These are phyloP conservation scores for Isabelozyma gotoi DNA, from an alignment of 805 yeast species.

Conservation along the genomic window DNA sequence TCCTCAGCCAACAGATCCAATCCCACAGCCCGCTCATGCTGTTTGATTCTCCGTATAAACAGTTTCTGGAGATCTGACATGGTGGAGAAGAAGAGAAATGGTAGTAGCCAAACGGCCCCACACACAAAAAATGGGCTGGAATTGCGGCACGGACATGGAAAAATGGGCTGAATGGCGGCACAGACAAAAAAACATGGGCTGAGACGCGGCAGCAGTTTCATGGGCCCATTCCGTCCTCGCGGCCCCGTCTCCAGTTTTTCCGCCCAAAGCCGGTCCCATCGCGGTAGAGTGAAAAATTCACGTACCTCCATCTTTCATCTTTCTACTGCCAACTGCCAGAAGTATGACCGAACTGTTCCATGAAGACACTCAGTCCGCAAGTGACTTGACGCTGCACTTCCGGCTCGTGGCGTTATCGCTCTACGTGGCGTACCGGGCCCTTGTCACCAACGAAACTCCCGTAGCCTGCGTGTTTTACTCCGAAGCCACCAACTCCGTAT, in stretches of 20 bases:
- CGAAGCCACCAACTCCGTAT: conserved; percentile 41
- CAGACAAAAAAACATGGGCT: no score
- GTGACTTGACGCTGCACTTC: conserved; percentile 20
- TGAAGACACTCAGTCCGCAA: not conserved
- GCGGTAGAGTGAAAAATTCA: no score
- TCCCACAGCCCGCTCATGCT: conserved; percentile 22
- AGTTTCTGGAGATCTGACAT: conserved; percentile 31
- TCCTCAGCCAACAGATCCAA: conserved; percentile 18
- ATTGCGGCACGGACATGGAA: no score
- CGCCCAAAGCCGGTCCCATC: no score
- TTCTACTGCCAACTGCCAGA: not conserved
- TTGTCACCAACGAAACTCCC: conserved; percentile 38
- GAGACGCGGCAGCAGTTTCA: no score
- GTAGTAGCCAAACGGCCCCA: not conserved
- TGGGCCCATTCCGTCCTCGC: no score
- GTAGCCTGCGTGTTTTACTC: conserved; percentile 38
- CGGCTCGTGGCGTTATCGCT: conserved; percentile 32
- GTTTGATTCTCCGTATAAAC: conserved; percentile 21
- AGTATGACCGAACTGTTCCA: not conserved
- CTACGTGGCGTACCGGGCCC: conserved; percentile 39
- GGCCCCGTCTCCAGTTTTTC: no score
- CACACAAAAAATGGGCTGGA: no score
- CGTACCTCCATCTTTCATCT: not conserved
- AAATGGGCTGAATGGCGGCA: no score
- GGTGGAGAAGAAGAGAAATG: not conserved